Evolutionary conservation across 1,284 basidiomycete genomes (phyloP), one percentile per base, ranked within the genome.

Genomic region (Microbotryum lychnidis-dioicae): DNA sequence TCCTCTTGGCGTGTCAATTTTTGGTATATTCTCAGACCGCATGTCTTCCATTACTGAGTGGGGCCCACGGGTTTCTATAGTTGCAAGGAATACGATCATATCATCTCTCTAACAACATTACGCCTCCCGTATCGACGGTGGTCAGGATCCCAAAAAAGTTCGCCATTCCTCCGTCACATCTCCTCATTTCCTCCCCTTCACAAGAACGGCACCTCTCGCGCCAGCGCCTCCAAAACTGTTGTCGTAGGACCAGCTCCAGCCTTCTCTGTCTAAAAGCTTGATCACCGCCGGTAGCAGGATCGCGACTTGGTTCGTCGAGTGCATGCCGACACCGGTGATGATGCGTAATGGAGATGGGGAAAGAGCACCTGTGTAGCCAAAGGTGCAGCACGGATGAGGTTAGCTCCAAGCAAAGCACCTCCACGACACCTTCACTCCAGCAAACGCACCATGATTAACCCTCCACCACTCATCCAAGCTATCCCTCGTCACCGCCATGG

Each of bases 261-360:
- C 74, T 20, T 74, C 67, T 31, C 71, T 55, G 54, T 74, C 71
- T 51, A 75, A 64, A 67, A 73, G 70, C 58, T 70, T 71, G 6
- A 68, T 68, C 8, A 76, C 70, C 14, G 73, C 73, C 0, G 75
- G 75, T 0, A 71, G 66, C 31, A 76, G 64, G 50, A 76, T 66
- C 1, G 75, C 70, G 16, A 70, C 70, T 29, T 73, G 61, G 49
- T 72, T 70, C n/a, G 65, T 68, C 50, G 72, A 73, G 58, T 76
- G 75, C 20, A 70, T 58, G 12, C 75, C 75, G 18, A 75, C 70
- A 12, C 75, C 75, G 16, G 75, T 76, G 33, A 76, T 66, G 57
- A 76, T 75, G 29, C 70, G 70, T 21, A 76, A 66, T 2, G 73
- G 71, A 1, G 68, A 49, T 6, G 56, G 60, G 10, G 50, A 27